phyloP scores from a whole-genome alignment of 768 basidiomycete species.

The Suillus tomentosus region DNA sequence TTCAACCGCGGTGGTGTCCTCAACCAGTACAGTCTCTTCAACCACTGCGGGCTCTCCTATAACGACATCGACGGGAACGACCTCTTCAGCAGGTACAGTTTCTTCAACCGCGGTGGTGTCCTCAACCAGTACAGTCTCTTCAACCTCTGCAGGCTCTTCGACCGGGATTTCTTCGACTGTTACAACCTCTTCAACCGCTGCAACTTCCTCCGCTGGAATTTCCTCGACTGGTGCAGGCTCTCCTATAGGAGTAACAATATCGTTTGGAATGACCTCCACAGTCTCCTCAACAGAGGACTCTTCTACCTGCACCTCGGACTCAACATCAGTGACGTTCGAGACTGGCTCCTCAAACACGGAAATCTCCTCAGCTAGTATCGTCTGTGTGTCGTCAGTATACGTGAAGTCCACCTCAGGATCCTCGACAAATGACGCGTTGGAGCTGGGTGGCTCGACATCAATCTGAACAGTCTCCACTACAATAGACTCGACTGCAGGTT shows the following conservation, averaged over 20 bases:
- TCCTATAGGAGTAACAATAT: neutral
- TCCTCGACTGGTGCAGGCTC: neutral
- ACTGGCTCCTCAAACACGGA: neutral
- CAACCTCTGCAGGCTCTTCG: neutral
- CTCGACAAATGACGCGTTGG: conserved; percentile 7
- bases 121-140: neutral
- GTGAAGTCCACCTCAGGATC: conserved; percentile 8
- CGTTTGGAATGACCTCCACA: neutral
- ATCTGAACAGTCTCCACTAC: conserved; percentile 5
- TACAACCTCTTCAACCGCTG: neutral
- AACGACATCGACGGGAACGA: neutral
- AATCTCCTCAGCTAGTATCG: conserved; percentile 1
- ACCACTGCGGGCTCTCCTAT: neutral
- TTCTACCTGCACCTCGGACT: neutral
- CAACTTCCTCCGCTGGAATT: neutral
- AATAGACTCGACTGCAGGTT: neutral
- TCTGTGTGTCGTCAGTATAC: neutral
- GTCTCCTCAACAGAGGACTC: neutral
- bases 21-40: neutral
- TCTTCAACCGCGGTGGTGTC: neutral
- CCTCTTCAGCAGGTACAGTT: neutral
- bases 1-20: neutral
- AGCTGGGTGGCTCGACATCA: conserved; percentile 11
- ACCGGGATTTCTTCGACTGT: neutral
- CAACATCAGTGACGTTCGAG: neutral